Conservation (phyloP, 306 rosid species). For the Pyrus communis region DNA sequence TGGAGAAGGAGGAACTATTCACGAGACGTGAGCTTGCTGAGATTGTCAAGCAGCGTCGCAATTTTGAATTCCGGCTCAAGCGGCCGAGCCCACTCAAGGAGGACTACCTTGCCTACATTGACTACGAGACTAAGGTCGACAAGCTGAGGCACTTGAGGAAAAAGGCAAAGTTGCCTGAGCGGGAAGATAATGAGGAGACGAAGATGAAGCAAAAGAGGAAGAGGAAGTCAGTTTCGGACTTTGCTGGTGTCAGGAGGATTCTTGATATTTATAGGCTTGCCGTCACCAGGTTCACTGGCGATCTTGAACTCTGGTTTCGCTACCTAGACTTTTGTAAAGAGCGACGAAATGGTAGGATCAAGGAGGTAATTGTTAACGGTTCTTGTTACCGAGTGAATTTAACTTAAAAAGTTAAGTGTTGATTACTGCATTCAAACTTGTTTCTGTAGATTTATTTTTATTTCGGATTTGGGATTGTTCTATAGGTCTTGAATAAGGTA, state of each 20-base stretch:
- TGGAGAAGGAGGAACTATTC: slow-evolving; percentile 42
- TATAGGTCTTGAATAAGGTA: slow-evolving; percentile 68
- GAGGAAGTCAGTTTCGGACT: slow-evolving; percentile 40
- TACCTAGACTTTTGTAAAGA: slow-evolving; percentile 66
- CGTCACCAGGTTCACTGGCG: slow-evolving; percentile 40
- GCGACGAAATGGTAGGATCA: slow-evolving; percentile 70
- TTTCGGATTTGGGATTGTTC: not conserved
- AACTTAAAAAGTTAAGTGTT: not conserved
- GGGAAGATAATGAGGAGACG: slow-evolving; percentile 20
- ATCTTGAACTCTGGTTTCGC: slow-evolving; percentile 52
- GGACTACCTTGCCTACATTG: slow-evolving; percentile 44
- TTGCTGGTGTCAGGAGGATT: slow-evolving; percentile 36
- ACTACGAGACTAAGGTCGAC: slow-evolving; percentile 48
- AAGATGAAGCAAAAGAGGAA: slow-evolving; percentile 15
- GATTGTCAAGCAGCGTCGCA: slow-evolving; percentile 52
- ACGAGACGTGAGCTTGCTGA: slow-evolving; percentile 41
- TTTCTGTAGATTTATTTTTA: not conserved
- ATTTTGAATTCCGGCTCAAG: slow-evolving; percentile 53
- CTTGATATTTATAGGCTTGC: slow-evolving; percentile 36
- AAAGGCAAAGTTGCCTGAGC: slow-evolving; percentile 28
- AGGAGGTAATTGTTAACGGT: slow-evolving; percentile 40
- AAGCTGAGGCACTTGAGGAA: slow-evolving; percentile 39
- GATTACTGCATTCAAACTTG: not conserved
- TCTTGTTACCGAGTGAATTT: not conserved
- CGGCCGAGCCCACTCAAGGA: slow-evolving; percentile 55